These are phyloP conservation scores for Phragmites australis DNA, from an alignment of 176 grass and related monocot species.

Conservation along the genomic window DNA sequence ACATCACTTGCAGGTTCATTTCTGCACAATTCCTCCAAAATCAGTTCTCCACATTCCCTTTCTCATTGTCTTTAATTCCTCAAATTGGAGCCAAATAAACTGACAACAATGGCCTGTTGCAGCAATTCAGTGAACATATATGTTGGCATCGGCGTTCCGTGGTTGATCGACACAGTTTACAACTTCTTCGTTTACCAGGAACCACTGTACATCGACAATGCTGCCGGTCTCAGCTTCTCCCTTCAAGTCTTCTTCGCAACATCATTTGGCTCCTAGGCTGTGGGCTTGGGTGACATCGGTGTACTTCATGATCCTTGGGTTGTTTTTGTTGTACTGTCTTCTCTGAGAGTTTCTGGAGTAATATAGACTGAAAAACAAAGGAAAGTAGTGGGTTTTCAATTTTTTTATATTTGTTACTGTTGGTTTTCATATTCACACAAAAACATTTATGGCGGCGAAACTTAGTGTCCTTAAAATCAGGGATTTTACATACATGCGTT, in stretches of 20 bases:
- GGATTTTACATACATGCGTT: background rate
- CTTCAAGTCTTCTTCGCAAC: conserved; percentile 83
- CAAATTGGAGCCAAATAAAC: background rate
- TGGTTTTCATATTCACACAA: background rate
- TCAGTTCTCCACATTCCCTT: background rate
- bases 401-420: background rate
- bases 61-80: background rate
- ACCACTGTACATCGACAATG: conserved; percentile 79
- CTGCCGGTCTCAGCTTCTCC: conserved; percentile 81
- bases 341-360: conserved; percentile 67
- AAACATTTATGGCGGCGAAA: background rate
- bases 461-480: background rate
- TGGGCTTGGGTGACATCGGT: conserved; percentile 76
- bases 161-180: conserved; percentile 80
- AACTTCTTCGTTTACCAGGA: conserved; percentile 71
- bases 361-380: conserved; percentile 35
- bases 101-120: background rate
- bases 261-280: conserved; percentile 69
- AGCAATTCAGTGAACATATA: conserved; percentile 98
- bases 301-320: conserved; percentile 90
- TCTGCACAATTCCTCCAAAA: background rate
- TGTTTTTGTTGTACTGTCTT: conserved; percentile 77
- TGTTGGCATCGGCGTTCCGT: conserved; percentile 75
- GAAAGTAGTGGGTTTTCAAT: background rate
- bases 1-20: conserved; percentile 92